phyloP scores from a whole-genome alignment of 2,329 filamentous ascomycete species.

The Atkinsonella hypoxylon region DNA sequence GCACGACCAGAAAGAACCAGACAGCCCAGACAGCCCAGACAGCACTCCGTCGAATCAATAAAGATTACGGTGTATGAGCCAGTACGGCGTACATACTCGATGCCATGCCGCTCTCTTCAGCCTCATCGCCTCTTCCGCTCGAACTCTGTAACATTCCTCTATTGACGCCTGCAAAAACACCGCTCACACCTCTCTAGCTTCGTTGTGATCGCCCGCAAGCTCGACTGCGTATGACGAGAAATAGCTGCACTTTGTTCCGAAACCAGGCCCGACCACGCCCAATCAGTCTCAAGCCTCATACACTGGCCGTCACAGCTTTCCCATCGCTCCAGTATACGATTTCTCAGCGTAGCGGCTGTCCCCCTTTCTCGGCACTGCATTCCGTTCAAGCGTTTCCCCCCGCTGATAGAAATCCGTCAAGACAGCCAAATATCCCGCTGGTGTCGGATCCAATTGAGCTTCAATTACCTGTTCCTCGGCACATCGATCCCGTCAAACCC shows the following conservation, averaged over 20 bases:
- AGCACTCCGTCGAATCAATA: no score
- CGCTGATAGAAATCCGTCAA: background rate
- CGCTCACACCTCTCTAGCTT: background rate
- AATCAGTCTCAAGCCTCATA: constrained; percentile 9
- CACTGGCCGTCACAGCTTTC: constrained; percentile 10
- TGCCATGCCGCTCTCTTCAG: background rate
- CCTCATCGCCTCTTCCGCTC: background rate
- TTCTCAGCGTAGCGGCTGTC: background rate
- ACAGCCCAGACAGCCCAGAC: no score
- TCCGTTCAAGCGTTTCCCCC: background rate
- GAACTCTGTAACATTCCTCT: background rate
- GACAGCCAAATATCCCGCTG: background rate
- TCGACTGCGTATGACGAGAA: background rate
- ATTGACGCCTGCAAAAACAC: background rate
- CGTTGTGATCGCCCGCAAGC: background rate
- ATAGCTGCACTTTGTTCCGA: constrained; percentile 3
- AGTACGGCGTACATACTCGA: no score
- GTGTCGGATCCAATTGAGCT: no score
- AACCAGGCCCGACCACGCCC: constrained; percentile 6
- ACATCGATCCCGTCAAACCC: background rate
- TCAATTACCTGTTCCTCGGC: constrained; percentile 2
- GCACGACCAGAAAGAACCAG: no score
- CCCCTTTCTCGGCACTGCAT: background rate
- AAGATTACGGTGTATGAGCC: no score
- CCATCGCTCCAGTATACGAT: constrained; percentile 1